A percentile compares a stretch with the other conserved stretches of the same genome.
These are phyloP conservation scores for Plasmodium knowlesi DNA, from an alignment of 169 alveolate species.

Conservation along the genomic window DNA sequence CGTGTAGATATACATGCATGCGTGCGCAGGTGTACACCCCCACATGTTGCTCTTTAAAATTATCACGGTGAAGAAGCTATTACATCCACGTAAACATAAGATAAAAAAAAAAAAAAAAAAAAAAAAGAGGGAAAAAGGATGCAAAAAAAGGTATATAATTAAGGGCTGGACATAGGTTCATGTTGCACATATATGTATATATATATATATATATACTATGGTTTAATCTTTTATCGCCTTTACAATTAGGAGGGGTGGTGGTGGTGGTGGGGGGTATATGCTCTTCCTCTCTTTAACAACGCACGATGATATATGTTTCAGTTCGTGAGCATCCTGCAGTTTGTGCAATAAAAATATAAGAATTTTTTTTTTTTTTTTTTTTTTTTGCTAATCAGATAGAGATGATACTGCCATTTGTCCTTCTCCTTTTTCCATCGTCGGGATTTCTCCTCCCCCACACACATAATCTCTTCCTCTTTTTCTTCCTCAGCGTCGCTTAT, in stretches of 20 bases:
- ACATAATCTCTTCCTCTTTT: not conserved
- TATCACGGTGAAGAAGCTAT: not conserved
- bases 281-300: not conserved
- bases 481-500: slow-evolving; percentile 57
- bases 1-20: not conserved
- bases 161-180: not conserved
- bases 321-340: not conserved
- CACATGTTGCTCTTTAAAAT: not conserved
- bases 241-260: not conserved
- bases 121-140: not conserved
- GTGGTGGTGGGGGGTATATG: not conserved
- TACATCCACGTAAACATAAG: not conserved
- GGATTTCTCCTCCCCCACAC: not conserved
- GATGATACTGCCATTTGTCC: not conserved
- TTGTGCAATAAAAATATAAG: not conserved
- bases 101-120: not conserved
- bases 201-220: not conserved
- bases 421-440: not conserved
- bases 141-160: not conserved
- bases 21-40: not conserved
- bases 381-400: not conserved
- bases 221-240: not conserved
- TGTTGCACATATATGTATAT: not conserved
- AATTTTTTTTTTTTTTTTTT: too few relatives aligned
- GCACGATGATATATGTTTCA: not conserved